Evolutionary conservation across 495 filamentous ascomycete genomes (phyloP).

Genomic region (Talaromyces stipitatus): DNA sequence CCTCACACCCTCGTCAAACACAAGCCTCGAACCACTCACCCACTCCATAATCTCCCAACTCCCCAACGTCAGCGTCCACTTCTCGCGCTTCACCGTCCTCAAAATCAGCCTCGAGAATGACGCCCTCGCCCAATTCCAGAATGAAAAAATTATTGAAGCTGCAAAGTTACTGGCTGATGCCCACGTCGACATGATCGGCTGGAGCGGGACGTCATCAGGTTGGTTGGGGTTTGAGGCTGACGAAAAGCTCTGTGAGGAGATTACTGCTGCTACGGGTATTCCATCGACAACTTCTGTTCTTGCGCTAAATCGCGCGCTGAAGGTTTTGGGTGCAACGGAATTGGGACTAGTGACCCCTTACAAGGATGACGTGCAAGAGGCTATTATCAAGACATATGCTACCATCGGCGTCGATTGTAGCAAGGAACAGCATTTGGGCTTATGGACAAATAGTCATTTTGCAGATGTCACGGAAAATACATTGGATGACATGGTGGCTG

Average conservation of each 20-base stretch:
- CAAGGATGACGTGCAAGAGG: not conserved
- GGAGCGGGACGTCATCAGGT: constrained; percentile 4
- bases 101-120: constrained; percentile 4
- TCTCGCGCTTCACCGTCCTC: constrained; percentile 3
- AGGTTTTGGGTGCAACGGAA: not conserved
- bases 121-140: not conserved
- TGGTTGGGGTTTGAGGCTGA: constrained; percentile 2
- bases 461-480: not conserved
- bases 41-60: constrained; percentile 4
- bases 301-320: not conserved
- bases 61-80: constrained; percentile 2
- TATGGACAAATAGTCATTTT: not conserved
- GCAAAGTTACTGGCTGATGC: constrained; percentile 2
- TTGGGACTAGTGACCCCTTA: constrained; percentile 2
- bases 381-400: constrained; percentile 1
- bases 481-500: constrained; percentile 1
- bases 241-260: not conserved
- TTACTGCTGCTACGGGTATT: constrained; percentile 2
- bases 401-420: constrained; percentile 2
- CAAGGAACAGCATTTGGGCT: not conserved
- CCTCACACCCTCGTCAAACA: constrained; percentile 4
- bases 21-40: constrained; percentile 3
- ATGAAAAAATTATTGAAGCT: constrained; percentile 1
- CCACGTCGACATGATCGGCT: constrained; percentile 5
- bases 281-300: constrained; percentile 2